A percentile compares a stretch with the other conserved stretches of the same genome.
These are phyloP conservation scores for Kondoa subrosea DNA, from an alignment of 768 basidiomycete species.

Conservation along the genomic window DNA sequence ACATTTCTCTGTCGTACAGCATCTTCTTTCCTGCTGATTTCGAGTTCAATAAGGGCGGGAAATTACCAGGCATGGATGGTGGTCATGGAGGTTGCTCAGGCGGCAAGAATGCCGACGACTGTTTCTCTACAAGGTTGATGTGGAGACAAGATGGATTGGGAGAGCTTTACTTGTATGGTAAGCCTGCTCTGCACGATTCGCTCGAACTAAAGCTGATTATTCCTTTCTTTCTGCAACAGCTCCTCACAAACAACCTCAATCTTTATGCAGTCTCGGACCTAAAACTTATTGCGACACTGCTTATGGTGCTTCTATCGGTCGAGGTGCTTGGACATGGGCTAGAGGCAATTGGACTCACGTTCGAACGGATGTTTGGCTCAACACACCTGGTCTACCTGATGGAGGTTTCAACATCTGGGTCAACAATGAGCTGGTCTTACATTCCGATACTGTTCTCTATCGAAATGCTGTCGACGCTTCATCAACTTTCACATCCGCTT, in stretches of 20 bases:
- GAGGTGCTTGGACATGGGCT: conserved; percentile 49
- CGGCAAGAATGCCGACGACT: conserved; percentile 22
- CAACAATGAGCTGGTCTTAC: conserved; percentile 25
- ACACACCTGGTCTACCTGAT: conserved; percentile 51
- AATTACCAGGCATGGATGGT: conserved; percentile 26
- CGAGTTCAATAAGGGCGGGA: conserved; percentile 28
- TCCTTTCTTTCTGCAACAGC: neutral
- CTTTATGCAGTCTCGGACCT: conserved; percentile 22
- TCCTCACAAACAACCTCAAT: conserved; percentile 19
- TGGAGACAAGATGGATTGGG: conserved; percentile 25
- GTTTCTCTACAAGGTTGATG: conserved; percentile 29
- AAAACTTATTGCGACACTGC: conserved; percentile 24
- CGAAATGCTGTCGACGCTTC: conserved; percentile 20
- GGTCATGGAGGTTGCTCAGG: conserved; percentile 27
- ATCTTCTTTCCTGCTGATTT: conserved; percentile 28
- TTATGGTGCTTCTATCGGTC: conserved; percentile 41
- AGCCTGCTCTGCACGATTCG: conserved; percentile 9
- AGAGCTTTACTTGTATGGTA: conserved; percentile 29
- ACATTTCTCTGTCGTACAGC: conserved; percentile 27
- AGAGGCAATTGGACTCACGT: conserved; percentile 54
- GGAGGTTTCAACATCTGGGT: conserved; percentile 34
- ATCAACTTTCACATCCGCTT: neutral
- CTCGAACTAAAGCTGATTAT: too few species aligned
- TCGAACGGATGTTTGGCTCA: conserved; percentile 53
- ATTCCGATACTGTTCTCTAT: conserved; percentile 23